phyloP scores from a whole-genome alignment of 495 filamentous ascomycete genomes.

The Xylaria bambusicola region DNA sequence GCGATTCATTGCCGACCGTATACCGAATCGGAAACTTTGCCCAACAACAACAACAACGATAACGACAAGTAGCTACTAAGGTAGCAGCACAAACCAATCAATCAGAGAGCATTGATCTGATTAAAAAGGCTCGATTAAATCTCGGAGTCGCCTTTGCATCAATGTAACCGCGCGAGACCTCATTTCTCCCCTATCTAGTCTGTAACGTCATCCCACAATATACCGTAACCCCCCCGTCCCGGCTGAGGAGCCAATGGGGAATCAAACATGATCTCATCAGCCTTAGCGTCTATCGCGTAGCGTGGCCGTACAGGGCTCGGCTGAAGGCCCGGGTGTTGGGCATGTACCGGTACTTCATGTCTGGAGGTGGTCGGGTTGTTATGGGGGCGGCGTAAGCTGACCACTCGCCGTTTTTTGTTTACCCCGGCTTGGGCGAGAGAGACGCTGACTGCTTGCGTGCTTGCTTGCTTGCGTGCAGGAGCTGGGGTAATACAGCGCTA shows the following conservation, averaged over 20 bases:
- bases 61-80: too few species aligned
- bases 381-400: conserved; percentile 19
- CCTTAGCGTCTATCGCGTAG: not conserved
- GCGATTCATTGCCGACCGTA: too few species aligned
- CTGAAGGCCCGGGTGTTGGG: not conserved
- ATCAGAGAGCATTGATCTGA: not conserved
- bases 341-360: conserved; percentile 9
- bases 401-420: conserved; percentile 6
- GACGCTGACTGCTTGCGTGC: too few species aligned
- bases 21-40: too few species aligned
- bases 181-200: too few species aligned
- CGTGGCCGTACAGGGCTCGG: too few species aligned
- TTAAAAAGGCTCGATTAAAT: too few species aligned
- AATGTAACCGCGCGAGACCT: conserved; percentile 1
- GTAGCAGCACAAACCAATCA: too few species aligned
- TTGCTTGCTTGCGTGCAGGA: not conserved
- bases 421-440: conserved; percentile 7
- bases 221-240: too few species aligned
- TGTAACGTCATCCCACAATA: not conserved
- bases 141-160: conserved; percentile 12
- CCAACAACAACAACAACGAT: too few species aligned
- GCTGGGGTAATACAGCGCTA: conserved; percentile 2
- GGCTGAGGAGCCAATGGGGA: not conserved
- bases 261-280: conserved; percentile 10
- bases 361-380: not conserved